Evolutionary conservation across 441 rosid genomes (phyloP).

Genomic region (Syzygium malaccense): DNA sequence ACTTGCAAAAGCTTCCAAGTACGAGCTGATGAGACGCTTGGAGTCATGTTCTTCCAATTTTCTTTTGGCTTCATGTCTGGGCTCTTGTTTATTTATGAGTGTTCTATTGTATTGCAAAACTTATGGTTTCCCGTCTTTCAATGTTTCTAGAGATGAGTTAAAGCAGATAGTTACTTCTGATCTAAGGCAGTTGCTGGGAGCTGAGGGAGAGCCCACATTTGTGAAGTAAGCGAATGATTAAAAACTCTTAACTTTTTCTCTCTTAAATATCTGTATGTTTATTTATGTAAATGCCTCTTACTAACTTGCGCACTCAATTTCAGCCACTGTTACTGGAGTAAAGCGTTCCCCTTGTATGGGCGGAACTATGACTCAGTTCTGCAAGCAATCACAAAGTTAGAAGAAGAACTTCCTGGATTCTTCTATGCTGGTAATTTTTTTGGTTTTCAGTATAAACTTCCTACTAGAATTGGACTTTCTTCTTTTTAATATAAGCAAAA

Average conservation of each 20-base stretch:
- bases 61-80: neutral
- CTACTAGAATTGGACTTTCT: neutral
- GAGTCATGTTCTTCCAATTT: neutral
- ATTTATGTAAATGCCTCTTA: neutral
- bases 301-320: slow-evolving; percentile 1
- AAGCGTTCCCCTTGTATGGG: slow-evolving; percentile 81
- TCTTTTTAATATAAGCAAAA: neutral
- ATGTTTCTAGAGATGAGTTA: slow-evolving; percentile 57
- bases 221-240: slow-evolving; percentile 48
- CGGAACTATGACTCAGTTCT: slow-evolving; percentile 54
- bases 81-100: neutral
- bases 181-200: slow-evolving; percentile 74
- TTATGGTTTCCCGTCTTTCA: neutral
- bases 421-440: slow-evolving; percentile 73
- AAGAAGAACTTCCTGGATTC: slow-evolving; percentile 82
- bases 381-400: slow-evolving; percentile 71
- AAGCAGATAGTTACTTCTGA: slow-evolving; percentile 79
- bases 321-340: slow-evolving; percentile 92
- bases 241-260: neutral
- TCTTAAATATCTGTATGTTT: neutral
- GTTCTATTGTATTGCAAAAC: neutral
- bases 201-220: slow-evolving; percentile 80
- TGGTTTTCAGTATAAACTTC: neutral
- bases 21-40: slow-evolving; percentile 10
- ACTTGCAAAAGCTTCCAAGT: slow-evolving; percentile 84